A percentile compares a stretch with the other conserved stretches of the same genome.
Evolutionary conservation across 2,329 filamentous ascomycete genomes (phyloP).

Genomic region (Teratosphaeria gauchensis): DNA sequence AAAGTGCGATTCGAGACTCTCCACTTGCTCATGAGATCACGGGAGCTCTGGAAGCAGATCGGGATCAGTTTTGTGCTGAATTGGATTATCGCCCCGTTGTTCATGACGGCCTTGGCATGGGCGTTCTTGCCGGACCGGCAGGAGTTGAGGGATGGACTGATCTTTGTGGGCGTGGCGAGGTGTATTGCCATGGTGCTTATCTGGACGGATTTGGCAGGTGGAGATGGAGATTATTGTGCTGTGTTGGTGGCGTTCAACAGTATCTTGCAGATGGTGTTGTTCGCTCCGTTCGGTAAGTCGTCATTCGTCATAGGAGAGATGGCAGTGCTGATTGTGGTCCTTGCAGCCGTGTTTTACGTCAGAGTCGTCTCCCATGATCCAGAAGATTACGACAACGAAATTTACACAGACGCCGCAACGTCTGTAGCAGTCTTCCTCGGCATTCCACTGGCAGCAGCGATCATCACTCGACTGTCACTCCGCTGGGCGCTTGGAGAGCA

Average conservation of each 20-base stretch:
- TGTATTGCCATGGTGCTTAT: constrained; percentile 86
- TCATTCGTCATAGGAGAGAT: background rate
- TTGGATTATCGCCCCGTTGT: constrained; percentile 71
- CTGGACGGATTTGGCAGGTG: constrained; percentile 69
- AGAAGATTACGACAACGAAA: constrained; percentile 36
- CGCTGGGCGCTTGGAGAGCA: constrained; percentile 43
- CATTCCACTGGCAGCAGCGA: constrained; percentile 69
- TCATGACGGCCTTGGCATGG: constrained; percentile 70
- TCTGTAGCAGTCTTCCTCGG: constrained; percentile 76
- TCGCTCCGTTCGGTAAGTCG: constrained; percentile 21
- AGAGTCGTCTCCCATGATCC: constrained; percentile 45
- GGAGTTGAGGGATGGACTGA: constrained; percentile 51
- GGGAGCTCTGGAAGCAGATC: constrained; percentile 68
- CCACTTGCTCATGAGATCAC: constrained; percentile 53
- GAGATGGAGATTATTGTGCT: constrained; percentile 74
- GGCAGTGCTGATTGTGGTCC: background rate
- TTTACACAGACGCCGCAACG: constrained; percentile 49
- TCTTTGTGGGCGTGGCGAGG: constrained; percentile 72
- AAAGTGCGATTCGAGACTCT: constrained; percentile 72
- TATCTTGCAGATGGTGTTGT: constrained; percentile 40
- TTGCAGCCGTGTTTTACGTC: constrained; percentile 44
- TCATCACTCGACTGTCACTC: constrained; percentile 61
- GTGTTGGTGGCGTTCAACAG: constrained; percentile 41
- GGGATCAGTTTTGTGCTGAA: constrained; percentile 66
- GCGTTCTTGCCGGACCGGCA: constrained; percentile 44